Conservation (phyloP, 495 filamentous ascomycete genomes). For the Podospora bellae-mahoneyi region DNA sequence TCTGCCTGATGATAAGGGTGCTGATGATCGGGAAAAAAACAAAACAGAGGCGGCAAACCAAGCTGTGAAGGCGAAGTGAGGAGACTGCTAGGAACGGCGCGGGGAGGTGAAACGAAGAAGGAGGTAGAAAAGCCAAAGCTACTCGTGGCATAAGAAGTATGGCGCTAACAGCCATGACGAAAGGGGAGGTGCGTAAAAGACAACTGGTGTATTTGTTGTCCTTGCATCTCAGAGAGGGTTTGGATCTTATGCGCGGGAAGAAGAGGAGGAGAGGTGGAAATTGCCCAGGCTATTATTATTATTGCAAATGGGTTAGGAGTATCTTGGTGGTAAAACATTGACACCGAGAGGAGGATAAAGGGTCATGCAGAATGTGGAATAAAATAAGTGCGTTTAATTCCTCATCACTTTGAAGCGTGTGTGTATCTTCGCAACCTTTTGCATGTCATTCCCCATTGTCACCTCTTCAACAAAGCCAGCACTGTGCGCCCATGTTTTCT, state of each 20-base stretch:
- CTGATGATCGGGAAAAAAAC: neutral
- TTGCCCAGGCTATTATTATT: neutral
- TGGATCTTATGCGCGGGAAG: neutral
- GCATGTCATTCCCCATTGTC: too few relatives aligned
- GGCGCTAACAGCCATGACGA: neutral
- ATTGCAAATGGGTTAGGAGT: neutral
- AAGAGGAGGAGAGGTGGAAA: neutral
- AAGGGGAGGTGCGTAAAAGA: too few relatives aligned
- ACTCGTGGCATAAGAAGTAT: too few relatives aligned
- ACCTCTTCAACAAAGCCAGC: too few relatives aligned
- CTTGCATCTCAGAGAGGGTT: neutral
- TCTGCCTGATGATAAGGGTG: neutral
- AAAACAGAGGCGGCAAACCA: constrained; percentile 43
- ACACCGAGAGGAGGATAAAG: neutral
- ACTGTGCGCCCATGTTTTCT: too few relatives aligned
- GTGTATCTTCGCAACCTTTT: too few relatives aligned
- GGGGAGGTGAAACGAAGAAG: neutral
- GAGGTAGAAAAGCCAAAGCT: neutral
- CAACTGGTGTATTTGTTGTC: too few relatives aligned
- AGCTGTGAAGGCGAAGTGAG: constrained; percentile 42
- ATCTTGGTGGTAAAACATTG: too few relatives aligned
- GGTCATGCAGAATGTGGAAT: neutral
- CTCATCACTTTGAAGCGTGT: too few relatives aligned
- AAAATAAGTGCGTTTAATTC: too few relatives aligned
- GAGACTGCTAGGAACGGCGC: neutral